These are phyloP conservation scores for Zelopaecilomyces penicillatus DNA, from an alignment of 2,329 filamentous ascomycete species.

Conservation along the genomic window DNA sequence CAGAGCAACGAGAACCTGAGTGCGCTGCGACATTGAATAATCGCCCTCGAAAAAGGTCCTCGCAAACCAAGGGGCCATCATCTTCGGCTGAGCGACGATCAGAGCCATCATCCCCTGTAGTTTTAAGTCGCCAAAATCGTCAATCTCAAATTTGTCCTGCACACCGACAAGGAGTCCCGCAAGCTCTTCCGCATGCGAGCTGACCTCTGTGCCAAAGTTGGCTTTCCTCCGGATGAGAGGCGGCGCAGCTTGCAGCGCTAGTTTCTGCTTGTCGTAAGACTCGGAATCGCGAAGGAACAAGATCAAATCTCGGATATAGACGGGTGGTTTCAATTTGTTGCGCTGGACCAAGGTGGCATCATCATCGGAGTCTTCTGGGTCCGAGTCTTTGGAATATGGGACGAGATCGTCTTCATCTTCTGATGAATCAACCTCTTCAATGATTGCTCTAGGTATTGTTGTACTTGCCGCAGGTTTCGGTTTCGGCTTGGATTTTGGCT, in stretches of 20 bases:
- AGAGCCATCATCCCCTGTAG: constrained; percentile 77
- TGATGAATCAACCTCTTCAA: constrained; percentile 57
- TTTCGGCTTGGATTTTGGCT: constrained; percentile 20
- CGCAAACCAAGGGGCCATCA: constrained; percentile 77
- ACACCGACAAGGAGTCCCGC: constrained; percentile 69
- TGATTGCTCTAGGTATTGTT: constrained; percentile 38
- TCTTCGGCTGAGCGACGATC: constrained; percentile 63
- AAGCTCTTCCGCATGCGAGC: constrained; percentile 74
- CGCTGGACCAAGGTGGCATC: constrained; percentile 81
- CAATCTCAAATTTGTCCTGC: constrained; percentile 77
- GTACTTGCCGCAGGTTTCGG: constrained; percentile 19
- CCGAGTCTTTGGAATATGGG: constrained; percentile 78
- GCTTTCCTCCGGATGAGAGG: constrained; percentile 79
- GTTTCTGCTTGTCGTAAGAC: constrained; percentile 72
- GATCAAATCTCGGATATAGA: constrained; percentile 85
- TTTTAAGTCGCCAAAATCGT: constrained; percentile 65
- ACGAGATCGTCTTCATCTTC: constrained; percentile 58
- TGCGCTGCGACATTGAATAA: constrained; percentile 78
- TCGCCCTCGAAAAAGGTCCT: constrained; percentile 86
- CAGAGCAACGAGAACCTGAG: constrained; percentile 70
- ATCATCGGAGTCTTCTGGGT: constrained; percentile 85
- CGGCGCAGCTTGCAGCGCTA: constrained; percentile 71
- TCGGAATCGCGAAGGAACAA: constrained; percentile 70
- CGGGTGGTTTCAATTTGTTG: constrained; percentile 74
- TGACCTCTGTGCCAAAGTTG: constrained; percentile 79